These are phyloP conservation scores for Arthroderma sp. DNA, from an alignment of 2,329 filamentous ascomycete species.

Conservation along the genomic window DNA sequence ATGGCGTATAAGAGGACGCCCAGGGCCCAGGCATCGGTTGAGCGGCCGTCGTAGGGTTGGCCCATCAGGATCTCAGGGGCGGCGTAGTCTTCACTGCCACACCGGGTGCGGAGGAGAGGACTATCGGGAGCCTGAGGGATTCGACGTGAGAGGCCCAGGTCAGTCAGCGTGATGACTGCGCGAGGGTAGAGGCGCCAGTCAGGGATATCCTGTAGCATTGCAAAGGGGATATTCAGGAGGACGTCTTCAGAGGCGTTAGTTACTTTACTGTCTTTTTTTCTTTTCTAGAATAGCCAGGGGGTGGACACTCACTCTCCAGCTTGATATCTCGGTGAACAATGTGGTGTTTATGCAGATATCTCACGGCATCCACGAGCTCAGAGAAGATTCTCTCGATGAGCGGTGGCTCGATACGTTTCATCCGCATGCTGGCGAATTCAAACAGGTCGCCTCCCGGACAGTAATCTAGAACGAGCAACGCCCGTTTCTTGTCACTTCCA, in stretches of 20 bases:
- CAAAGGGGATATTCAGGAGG: constrained; percentile 67
- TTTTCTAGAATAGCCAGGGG: no score
- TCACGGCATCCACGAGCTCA: constrained; percentile 73
- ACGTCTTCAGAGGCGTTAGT: constrained; percentile 50
- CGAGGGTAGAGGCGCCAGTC: constrained; percentile 68
- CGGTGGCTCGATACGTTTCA: constrained; percentile 43
- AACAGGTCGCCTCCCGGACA: constrained; percentile 92
- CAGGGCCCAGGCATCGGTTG: constrained; percentile 88
- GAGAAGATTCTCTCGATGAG: constrained; percentile 70
- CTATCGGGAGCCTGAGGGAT: constrained; percentile 62
- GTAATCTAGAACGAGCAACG: constrained; percentile 78
- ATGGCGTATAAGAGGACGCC: constrained; percentile 88
- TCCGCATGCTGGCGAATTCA: constrained; percentile 68
- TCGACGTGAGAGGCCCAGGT: constrained; percentile 77
- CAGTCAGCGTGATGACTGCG: constrained; percentile 77
- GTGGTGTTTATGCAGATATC: constrained; percentile 68
- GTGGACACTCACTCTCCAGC: constrained; percentile 65
- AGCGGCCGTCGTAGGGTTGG: constrained; percentile 82
- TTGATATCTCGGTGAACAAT: constrained; percentile 98
- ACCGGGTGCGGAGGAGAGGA: constrained; percentile 82
- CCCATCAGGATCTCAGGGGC: constrained; percentile 94
- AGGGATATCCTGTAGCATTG: constrained; percentile 52
- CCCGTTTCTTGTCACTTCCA: constrained; percentile 68
- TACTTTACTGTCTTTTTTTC: not conserved
- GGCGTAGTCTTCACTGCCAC: constrained; percentile 93